These are phyloP conservation scores for Aspergillus glaucus DNA, from an alignment of 2,329 filamentous ascomycete genomes.

Conservation along the genomic window DNA sequence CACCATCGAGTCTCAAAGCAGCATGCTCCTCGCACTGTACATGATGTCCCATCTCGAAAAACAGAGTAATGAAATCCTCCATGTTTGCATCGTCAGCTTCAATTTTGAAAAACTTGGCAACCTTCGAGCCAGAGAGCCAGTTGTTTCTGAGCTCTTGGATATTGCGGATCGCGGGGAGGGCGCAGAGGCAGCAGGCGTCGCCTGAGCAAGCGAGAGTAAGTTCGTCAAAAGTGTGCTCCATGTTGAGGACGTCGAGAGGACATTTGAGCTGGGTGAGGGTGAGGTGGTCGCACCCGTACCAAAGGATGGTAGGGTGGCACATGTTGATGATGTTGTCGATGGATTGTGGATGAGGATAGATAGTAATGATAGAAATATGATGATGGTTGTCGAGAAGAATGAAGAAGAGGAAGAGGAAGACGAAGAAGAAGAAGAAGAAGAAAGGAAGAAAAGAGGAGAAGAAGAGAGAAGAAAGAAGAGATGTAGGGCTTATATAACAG, in stretches of 20 bases:
- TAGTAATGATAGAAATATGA: too few relatives aligned
- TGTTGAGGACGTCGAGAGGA: conserved; percentile 1
- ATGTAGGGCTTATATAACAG: not conserved
- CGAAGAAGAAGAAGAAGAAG: not conserved
- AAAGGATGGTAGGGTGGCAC: conserved; percentile 3
- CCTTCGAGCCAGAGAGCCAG: not conserved
- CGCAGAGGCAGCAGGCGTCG: conserved; percentile 4
- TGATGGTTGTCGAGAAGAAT: not conserved
- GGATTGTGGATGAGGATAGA: not conserved
- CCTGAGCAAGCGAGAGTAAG: conserved; percentile 1
- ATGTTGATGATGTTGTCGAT: not conserved
- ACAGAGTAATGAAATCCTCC: conserved; percentile 1
- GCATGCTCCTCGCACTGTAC: not conserved
- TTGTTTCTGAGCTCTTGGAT: not conserved
- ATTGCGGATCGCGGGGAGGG: not conserved
- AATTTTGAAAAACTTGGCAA: not conserved
- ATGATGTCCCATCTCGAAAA: conserved; percentile 7
- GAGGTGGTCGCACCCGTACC: conserved; percentile 4
- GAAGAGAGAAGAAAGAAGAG: not conserved
- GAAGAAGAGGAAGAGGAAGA: not conserved
- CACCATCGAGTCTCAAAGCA: too few relatives aligned
- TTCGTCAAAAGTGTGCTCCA: not conserved
- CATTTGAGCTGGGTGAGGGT: conserved; percentile 1
- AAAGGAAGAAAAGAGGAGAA: not conserved
- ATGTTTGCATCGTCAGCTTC: not conserved